phyloP scores from a whole-genome alignment of 2,329 filamentous ascomycete species.

The Hypoxylon sp. region DNA sequence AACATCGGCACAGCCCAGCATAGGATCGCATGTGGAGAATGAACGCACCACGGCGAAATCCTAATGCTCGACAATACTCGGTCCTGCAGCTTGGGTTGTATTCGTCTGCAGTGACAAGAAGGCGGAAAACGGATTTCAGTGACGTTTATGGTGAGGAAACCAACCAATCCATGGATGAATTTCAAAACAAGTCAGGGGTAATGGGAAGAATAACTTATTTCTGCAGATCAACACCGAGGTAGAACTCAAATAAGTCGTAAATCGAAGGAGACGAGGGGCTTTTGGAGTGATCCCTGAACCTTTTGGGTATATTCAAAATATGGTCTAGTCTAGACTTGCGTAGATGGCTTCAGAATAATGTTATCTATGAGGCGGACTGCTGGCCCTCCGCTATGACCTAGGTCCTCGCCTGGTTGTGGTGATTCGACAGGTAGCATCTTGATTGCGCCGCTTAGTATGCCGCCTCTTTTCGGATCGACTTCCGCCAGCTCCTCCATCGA shows the following conservation, averaged over 20 bases:
- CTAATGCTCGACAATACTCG: not conserved
- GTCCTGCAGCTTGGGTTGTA: constrained; percentile 5
- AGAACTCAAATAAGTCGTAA: not conserved
- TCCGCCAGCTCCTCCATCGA: constrained; percentile 81
- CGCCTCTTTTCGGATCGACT: constrained; percentile 78
- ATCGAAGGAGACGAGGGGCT: not conserved
- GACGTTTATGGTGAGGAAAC: not conserved
- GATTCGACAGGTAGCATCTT: constrained; percentile 88
- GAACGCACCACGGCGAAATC: constrained; percentile 7
- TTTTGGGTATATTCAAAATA: constrained; percentile 33
- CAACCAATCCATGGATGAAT: constrained; percentile 5
- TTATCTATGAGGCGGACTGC: constrained; percentile 94
- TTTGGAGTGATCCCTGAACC: not conserved
- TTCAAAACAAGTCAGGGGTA: not conserved
- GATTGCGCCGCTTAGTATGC: constrained; percentile 88
- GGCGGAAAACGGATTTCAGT: not conserved
- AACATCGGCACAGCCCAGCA: constrained; percentile 7
- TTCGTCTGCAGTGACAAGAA: not conserved
- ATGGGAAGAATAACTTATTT: not conserved
- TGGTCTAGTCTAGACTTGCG: constrained; percentile 35
- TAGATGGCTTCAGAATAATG: constrained; percentile 72
- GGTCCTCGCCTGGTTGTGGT: constrained; percentile 76
- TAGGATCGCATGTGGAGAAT: constrained; percentile 20
- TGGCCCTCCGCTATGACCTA: constrained; percentile 79
- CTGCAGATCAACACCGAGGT: not conserved